These are phyloP conservation scores for Aspergillus haitiensis DNA, from an alignment of 495 filamentous ascomycete genomes.

Conservation along the genomic window DNA sequence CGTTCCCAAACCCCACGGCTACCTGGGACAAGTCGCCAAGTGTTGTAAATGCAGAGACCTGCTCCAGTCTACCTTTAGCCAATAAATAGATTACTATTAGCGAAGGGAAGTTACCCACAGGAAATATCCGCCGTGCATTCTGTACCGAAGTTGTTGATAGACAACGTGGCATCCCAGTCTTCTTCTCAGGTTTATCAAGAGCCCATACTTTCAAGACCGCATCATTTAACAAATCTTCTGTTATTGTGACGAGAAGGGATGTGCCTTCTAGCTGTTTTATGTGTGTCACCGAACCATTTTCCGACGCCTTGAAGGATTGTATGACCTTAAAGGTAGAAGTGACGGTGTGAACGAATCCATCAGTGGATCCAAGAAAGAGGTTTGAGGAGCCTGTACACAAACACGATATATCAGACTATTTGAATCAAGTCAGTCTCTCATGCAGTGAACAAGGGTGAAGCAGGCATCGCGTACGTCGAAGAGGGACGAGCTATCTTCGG, in stretches of 20 bases:
- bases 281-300: constrained; percentile 78
- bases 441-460: constrained; percentile 1
- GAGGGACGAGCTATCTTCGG: constrained; percentile 65
- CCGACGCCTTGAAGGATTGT: constrained; percentile 82
- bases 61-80: background rate
- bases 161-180: constrained; percentile 83
- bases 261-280: constrained; percentile 93
- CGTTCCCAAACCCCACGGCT: constrained; percentile 93
- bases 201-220: constrained; percentile 95
- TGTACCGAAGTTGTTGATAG: constrained; percentile 80
- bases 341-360: constrained; percentile 83
- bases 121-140: constrained; percentile 91
- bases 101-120: constrained; percentile 49
- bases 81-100: background rate
- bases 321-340: constrained; percentile 83
- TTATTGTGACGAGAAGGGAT: constrained; percentile 79
- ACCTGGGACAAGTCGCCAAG: constrained; percentile 86
- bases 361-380: constrained; percentile 81
- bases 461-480: constrained; percentile 54
- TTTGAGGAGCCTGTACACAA: constrained; percentile 87
- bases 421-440: constrained; percentile 16
- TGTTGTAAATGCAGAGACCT: constrained; percentile 89
- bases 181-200: constrained; percentile 90
- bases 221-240: constrained; percentile 83
- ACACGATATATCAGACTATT: constrained; percentile 61